Percentiles rank a stretch among this genome's conserved stretches.
These are phyloP conservation scores for Coemansia sp. DNA, from an alignment of 192 early-diverging fungal genomes.

Conservation along the genomic window DNA sequence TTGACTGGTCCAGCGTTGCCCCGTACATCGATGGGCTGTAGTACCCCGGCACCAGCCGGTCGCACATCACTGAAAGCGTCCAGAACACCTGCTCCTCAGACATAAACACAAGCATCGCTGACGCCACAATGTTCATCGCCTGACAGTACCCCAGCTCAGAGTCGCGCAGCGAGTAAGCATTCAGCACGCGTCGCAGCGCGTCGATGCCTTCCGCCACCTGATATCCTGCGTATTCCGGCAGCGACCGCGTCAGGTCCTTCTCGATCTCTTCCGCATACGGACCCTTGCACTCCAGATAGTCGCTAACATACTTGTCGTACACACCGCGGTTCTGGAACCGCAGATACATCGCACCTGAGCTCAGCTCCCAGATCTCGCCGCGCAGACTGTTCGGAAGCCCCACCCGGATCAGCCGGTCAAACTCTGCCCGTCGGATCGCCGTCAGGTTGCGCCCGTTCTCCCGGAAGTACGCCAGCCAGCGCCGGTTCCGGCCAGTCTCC, in stretches of 20 bases:
- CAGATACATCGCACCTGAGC: slow-evolving; percentile 83
- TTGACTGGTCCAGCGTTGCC: slow-evolving; percentile 91
- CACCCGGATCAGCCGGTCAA: slow-evolving; percentile 85
- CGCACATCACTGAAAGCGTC: slow-evolving; percentile 86
- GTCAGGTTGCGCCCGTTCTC: slow-evolving; percentile 90
- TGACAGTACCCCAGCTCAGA: slow-evolving; percentile 99
- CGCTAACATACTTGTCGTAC: slow-evolving; percentile 59
- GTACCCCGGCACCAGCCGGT: slow-evolving; percentile 90
- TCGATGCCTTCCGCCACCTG: slow-evolving; percentile 90
- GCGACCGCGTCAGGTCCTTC: slow-evolving; percentile 89
- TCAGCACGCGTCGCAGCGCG: slow-evolving; percentile 88
- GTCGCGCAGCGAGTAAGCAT: slow-evolving; percentile 79
- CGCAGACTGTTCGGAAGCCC: slow-evolving; percentile 85
- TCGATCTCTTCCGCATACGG: slow-evolving; percentile 92
- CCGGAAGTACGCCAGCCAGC: slow-evolving; percentile 52
- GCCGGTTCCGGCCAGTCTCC: slow-evolving; percentile 33
- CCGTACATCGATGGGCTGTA: slow-evolving; percentile 99
- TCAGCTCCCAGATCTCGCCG: slow-evolving; percentile 93
- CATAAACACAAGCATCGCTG: slow-evolving; percentile 89
- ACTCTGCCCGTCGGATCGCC: slow-evolving; percentile 73
- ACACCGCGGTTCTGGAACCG: slow-evolving; percentile 83
- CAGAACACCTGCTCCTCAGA: slow-evolving; percentile 98
- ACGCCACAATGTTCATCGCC: slow-evolving; percentile 99
- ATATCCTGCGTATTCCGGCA: slow-evolving; percentile 93
- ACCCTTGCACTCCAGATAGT: slow-evolving; percentile 71